phyloP scores from a whole-genome alignment of 2,329 filamentous ascomycete genomes.

The Coccinonectria pachysandricola region DNA sequence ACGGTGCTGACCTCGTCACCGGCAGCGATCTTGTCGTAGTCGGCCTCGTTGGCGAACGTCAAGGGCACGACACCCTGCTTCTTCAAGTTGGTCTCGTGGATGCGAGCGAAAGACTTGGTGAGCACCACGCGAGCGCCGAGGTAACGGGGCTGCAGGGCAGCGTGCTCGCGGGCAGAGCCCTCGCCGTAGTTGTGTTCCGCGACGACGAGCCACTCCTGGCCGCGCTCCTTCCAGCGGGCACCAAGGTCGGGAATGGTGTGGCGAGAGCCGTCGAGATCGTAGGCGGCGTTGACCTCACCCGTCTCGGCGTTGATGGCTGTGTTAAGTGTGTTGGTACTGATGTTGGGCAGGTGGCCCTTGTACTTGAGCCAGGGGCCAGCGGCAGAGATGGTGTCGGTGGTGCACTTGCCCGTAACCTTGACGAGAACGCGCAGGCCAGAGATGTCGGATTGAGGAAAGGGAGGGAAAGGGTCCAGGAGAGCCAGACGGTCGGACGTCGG shows the following conservation, averaged over 20 bases:
- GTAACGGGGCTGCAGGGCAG: conserved; percentile 82
- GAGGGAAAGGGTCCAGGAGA: conserved; percentile 76
- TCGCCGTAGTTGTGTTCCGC: conserved; percentile 98
- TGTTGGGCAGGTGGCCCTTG: conserved; percentile 97
- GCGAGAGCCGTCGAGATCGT: conserved; percentile 68
- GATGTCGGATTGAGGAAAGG: conserved; percentile 71
- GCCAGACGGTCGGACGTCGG: conserved; percentile 86
- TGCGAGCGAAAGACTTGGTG: conserved; percentile 78
- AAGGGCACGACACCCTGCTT: conserved; percentile 95
- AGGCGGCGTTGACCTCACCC: conserved; percentile 83
- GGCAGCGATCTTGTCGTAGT: conserved; percentile 76
- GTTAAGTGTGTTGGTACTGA: conserved; percentile 93
- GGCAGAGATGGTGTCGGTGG: conserved; percentile 93
- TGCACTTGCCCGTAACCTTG: conserved; percentile 95
- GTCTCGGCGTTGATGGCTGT: conserved; percentile 89
- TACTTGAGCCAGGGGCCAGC: conserved; percentile 96
- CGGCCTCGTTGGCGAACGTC: conserved; percentile 77
- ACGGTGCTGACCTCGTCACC: conserved; percentile 77
- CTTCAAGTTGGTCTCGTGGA: conserved; percentile 93
- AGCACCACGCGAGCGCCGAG: conserved; percentile 77
- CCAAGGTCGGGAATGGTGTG: conserved; percentile 82
- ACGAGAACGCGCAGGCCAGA: conserved; percentile 74
- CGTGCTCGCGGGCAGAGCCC: conserved; percentile 80
- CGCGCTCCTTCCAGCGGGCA: conserved; percentile 66
- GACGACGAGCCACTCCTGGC: conserved; percentile 80